Base-by-base conservation (phyloP, 345 rosid genomes). In the Murraya paniculata region DNA sequence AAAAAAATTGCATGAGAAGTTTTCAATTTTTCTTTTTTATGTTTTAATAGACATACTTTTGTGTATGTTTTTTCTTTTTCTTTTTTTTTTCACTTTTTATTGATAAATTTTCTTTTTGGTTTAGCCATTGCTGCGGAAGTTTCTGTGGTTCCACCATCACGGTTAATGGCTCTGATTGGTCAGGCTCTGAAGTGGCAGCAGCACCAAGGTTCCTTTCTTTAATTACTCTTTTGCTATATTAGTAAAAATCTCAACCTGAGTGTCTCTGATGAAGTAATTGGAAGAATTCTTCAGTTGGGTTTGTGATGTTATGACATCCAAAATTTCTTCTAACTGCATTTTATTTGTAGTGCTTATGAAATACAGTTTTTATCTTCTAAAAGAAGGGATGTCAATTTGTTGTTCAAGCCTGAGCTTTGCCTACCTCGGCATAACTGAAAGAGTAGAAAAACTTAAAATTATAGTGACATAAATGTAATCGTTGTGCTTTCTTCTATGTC, bases 101-200 rank as follows among this genome's bases (percentile, higher is more conserved):
- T 19, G 41, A 30, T 18, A 16, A 14, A 24, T 64, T 80, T 72
- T 77, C 35, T 71, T 53, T 57, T 80, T 71, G 65, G 60, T 60
- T 59, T 67, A 96, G 98, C 97, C 77, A 78, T 97, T 82, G 94
- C 97, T 67, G 89, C 91, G 0, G 99, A 97, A 84, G 99, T 97
- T 81, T 90, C 86, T 68, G 97, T 94, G 57, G 99, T 96, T 78
- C 98, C 98, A 33, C 98, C 99, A 78, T 97, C 99, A 66, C 88
- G 99, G 56, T 85, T 97, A 87, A 97, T 93, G 99, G 98, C 99
- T 75, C 85, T 97, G 82, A 88, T 93, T 76, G 98, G 98, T 59
- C 99, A 97, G 87, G 97, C 98, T 78, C 82, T 94, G 78, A 97
- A 97, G 82, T 97, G 99, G 99, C 98, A 97, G 87, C 99, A 94